Evolutionary conservation across 2,329 filamentous ascomycete species (phyloP).

Genomic region (Ascomycota sp.): DNA sequence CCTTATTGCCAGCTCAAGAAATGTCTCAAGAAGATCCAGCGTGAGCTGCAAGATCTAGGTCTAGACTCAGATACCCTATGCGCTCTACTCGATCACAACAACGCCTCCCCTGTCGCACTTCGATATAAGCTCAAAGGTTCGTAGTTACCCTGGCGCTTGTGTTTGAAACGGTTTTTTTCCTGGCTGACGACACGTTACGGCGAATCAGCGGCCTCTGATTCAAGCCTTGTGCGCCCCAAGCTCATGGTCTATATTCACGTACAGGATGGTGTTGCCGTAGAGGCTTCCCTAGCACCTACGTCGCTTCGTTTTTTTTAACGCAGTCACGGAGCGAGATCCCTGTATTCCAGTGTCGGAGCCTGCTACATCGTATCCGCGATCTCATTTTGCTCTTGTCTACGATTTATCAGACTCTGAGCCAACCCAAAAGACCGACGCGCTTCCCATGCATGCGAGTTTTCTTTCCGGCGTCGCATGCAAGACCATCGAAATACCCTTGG

Average conservation of each 20-base stretch:
- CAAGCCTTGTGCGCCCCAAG: conserved; percentile 38
- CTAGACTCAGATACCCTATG: conserved; percentile 52
- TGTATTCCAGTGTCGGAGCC: conserved; percentile 1
- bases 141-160: not conserved
- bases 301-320: conserved; percentile 44
- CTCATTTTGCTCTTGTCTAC: not conserved
- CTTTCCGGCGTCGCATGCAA: conserved; percentile 4
- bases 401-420: too few species aligned
- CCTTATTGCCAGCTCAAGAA: conserved; percentile 77
- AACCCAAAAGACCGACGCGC: too few species aligned
- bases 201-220: conserved; percentile 15
- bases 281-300: conserved; percentile 44
- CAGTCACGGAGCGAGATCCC: conserved; percentile 20
- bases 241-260: conserved; percentile 50
- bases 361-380: conserved; percentile 1
- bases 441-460: too few species aligned
- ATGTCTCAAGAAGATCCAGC: conserved; percentile 61
- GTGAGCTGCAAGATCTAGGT: conserved; percentile 49
- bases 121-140: conserved; percentile 35
- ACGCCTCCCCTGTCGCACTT: conserved; percentile 23
- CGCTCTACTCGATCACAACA: conserved; percentile 34
- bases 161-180: not conserved
- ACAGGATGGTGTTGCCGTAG: conserved; percentile 43
- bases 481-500: conserved; percentile 51
- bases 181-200: not conserved